Base-by-base conservation (phyloP, 805 yeast species). In the Metschnikowia henanensis region DNA sequence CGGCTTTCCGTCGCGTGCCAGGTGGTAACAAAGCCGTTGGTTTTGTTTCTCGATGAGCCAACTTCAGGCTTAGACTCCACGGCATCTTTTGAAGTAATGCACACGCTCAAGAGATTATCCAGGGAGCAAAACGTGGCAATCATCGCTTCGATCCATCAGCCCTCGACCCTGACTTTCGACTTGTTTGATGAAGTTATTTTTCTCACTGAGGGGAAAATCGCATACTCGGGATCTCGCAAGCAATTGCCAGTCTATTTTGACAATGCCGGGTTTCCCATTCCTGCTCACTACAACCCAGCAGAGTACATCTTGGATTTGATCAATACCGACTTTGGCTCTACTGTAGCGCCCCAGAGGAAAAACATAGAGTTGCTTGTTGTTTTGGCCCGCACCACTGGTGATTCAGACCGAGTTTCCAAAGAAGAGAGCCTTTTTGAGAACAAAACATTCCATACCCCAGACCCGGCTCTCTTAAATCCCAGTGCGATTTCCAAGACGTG, bases 11-110 rank as follows among this genome's bases (percentile, higher is more conserved):
- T 88, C 30, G 95, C 88, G 0, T 77, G 87, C 18, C 95, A 88
- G 60, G 67, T 88, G 56, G 70, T 88, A 34, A 77, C 86, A 3
- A 84, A 81, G 50, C 96, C 96, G 0, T 78, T 88, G 0, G 67
- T 88, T 1, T 62, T 88, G 49, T 87, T 87, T 56, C 64, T 88
- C 35, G 96, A 88, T 60, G 96, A 88, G 53, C 95, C 96, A 3
- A 88, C 95, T 0, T 87, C 95, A 0, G 95, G 95, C 0, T 64
- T 88, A 28, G 96, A 88, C 61, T 81, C 95, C 7, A 81, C 79
- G 49, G 81, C 89, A 7, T 90, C 96, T 0, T 77, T 72, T 49
- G 66, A 80, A 47, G 68, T 87, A 25, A 75, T 88, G 10, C 68
- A 73, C 34, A 79, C 87, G 0, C 70, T 88, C 44, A 77, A 79